Evolutionary conservation across 2,329 filamentous ascomycete species (phyloP).

Genomic region (Aureobasidium sp.): DNA sequence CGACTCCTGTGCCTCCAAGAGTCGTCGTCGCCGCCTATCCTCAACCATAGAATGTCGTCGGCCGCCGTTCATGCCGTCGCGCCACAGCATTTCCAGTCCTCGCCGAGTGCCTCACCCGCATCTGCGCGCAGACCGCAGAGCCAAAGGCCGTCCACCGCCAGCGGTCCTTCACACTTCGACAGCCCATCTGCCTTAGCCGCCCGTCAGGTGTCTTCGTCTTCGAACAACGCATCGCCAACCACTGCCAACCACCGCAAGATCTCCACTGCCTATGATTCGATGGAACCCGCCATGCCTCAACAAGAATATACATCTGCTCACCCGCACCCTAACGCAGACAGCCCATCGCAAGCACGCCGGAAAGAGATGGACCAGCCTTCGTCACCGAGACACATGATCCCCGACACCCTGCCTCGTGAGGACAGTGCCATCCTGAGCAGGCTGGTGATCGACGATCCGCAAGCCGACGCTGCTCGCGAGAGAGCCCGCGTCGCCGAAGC

Average conservation of each 20-base stretch:
- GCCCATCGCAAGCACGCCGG: constrained; percentile 1
- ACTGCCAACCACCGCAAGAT: constrained; percentile 2
- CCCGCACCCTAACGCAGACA: constrained; percentile 6
- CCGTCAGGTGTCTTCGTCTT: constrained; percentile 12
- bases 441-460: constrained; percentile 67
- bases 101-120: constrained; percentile 27
- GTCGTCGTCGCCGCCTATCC: not conserved
- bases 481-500: constrained; percentile 61
- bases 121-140: constrained; percentile 33
- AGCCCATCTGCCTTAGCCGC: constrained; percentile 19
- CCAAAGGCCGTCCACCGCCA: constrained; percentile 31
- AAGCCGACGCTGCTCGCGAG: constrained; percentile 65
- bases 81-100: constrained; percentile 20
- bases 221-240: constrained; percentile 1
- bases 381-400: constrained; percentile 48
- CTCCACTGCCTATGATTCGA: constrained; percentile 10
- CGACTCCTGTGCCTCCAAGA: not conserved
- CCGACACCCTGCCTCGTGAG: constrained; percentile 57
- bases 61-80: constrained; percentile 27
- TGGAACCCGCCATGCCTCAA: constrained; percentile 12
- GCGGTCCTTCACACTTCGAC: constrained; percentile 37
- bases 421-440: constrained; percentile 73
- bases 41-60: constrained; percentile 26
- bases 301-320: constrained; percentile 26
- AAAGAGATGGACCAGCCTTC: constrained; percentile 28